Conservation (phyloP, 768 basidiomycete genomes). For the Trametes meyenii region DNA sequence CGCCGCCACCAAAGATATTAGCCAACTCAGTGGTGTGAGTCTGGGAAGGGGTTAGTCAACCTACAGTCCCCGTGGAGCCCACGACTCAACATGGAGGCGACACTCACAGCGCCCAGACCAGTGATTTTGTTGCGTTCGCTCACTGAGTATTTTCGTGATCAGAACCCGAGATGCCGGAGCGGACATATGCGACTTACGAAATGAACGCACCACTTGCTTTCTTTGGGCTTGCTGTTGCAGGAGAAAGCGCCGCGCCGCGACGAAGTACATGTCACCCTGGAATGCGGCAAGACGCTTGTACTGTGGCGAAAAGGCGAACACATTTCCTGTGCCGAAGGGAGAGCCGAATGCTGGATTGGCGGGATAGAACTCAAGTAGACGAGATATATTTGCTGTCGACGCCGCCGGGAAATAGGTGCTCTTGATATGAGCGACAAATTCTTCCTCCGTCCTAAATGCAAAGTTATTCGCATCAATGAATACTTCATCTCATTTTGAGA, state of each 20-base stretch:
- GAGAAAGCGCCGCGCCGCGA: conserved; percentile 32
- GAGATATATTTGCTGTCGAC: conserved; percentile 16
- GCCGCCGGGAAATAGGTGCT: conserved; percentile 32
- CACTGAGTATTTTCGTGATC: conserved; percentile 1
- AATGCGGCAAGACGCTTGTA: conserved; percentile 36
- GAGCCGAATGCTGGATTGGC: conserved; percentile 47
- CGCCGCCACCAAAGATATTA: conserved; percentile 45
- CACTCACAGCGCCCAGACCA: conserved; percentile 19
- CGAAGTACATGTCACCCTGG: conserved; percentile 32
- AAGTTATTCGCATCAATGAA: too few species aligned
- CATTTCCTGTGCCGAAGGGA: conserved; percentile 50
- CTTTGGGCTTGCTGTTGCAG: conserved; percentile 20
- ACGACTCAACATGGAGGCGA: too few species aligned
- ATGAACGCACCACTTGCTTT: conserved; percentile 28
- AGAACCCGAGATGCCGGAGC: conserved; percentile 2
- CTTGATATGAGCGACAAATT: conserved; percentile 24
- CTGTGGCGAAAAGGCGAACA: conserved; percentile 48
- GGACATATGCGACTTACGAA: conserved; percentile 13
- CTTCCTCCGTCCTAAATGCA: conserved; percentile 28
- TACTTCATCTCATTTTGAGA: too few species aligned
- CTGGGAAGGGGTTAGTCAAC: conserved; percentile 28
- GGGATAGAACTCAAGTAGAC: conserved; percentile 27
- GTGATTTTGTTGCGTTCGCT: conserved; percentile 18
- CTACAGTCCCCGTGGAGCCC: too few species aligned
- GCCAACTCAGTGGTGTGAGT: conserved; percentile 47